Base-by-base conservation (phyloP, 164 flowering plant species). In the Chimonanthus salicifolius region DNA sequence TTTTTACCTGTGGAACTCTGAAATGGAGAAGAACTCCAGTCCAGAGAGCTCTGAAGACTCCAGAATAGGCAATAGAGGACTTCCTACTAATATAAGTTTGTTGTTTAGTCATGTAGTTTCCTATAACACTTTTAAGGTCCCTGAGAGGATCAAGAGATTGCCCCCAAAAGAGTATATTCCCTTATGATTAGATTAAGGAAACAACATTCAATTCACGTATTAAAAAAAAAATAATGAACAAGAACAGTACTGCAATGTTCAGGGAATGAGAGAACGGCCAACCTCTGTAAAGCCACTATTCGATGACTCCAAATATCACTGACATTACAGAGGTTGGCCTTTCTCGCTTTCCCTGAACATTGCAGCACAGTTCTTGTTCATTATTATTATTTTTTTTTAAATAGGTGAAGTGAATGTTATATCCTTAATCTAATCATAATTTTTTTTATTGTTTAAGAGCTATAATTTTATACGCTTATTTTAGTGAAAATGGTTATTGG, bases 271-370 rank as follows among this genome's bases (percentile, higher is more conserved):
- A 54, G 6, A 1, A 54, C 5, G 16, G 16, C 60, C 60, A 54
- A 54, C 4, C 16, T 33, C 33, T 33, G 33, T 33, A 92, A 92
- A 83, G 99, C 99, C 64, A 92, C 95, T 18, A 83, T 96, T 78
- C 99, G 88, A 96, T 96, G 99, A 96, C 98, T 69, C 99, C 99
- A 7, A 96, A 96, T 68, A 84, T 96, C 74, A 96, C 99, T 7
- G 98, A 96, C 72, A 96, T 96, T 63, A 77, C 97, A 62, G 78
- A 92, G 99, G 99, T 93, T 46, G 11, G 76, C 48, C 71, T 33
- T 74, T 47, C 63, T 70, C 10, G 15, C 15, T 67, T 60, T 4
- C 62, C n/a, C 71, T 73, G 63, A 76, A 10, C 60, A 71, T 67
- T 90, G 98, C 97, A 54, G 60, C 8, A 33, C 60, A 54, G 11